These are phyloP conservation scores for Aureobasidium lini DNA, from an alignment of 2,329 filamentous ascomycete genomes.

Conservation along the genomic window DNA sequence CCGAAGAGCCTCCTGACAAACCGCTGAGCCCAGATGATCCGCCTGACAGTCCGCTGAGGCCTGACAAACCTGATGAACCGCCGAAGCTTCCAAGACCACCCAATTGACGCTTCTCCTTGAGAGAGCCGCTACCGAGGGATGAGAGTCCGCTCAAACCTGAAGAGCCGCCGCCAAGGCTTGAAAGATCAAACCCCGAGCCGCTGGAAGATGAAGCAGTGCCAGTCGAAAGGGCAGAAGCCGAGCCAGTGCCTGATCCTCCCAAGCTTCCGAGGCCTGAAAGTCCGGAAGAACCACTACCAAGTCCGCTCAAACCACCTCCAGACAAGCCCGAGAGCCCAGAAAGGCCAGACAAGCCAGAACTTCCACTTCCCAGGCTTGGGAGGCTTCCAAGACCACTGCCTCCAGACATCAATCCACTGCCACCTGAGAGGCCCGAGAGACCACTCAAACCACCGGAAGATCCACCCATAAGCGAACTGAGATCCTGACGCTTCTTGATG, in stretches of 20 bases:
- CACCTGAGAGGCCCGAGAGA: neutral
- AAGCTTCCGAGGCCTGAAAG: too few species aligned
- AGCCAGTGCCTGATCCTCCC: neutral
- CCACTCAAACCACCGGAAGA: neutral
- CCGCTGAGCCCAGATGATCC: neutral
- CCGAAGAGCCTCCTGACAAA: neutral
- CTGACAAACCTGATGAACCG: neutral
- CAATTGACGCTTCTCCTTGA: neutral
- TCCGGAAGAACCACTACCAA: neutral
- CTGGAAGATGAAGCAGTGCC: neutral
- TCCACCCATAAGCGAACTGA: neutral
- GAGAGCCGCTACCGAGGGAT: neutral
- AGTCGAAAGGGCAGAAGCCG: neutral
- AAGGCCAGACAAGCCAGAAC: neutral
- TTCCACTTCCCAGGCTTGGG: neutral
- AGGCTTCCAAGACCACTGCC: neutral
- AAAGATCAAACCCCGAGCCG: neutral
- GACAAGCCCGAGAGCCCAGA: neutral
- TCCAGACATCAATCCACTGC: neutral
- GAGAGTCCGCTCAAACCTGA: neutral
- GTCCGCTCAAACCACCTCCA: neutral
- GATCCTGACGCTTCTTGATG: constrained; percentile 1
- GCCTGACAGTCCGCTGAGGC: neutral
- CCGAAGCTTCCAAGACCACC: neutral
- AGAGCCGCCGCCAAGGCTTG: neutral